Evolutionary conservation across 1,284 basidiomycete genomes (phyloP).

Genomic region (Marasmius fiardii): DNA sequence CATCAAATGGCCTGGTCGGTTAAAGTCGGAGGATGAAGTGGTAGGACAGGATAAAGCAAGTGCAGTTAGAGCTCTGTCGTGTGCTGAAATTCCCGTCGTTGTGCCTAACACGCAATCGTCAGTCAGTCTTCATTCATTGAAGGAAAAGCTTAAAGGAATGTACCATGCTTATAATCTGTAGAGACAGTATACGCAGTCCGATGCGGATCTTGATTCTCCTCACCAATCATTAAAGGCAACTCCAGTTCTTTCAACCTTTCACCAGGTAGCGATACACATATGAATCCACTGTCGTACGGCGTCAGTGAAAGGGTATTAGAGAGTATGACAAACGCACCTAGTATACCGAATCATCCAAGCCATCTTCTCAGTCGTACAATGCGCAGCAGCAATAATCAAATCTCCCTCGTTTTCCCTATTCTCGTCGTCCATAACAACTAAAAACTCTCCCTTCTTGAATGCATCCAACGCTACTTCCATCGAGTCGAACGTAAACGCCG

Average conservation of each 20-base stretch:
- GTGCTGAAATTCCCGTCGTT: constrained; percentile 95
- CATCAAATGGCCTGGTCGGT: constrained; percentile 93
- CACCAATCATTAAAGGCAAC: constrained; percentile 91
- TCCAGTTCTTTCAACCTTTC: constrained; percentile 77
- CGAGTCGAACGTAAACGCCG: constrained; percentile 56
- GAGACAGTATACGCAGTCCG: constrained; percentile 98
- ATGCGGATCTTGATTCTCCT: constrained; percentile 86
- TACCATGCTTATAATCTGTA: constrained; percentile 87
- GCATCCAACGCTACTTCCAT: constrained; percentile 81
- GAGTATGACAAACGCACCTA: constrained; percentile 53
- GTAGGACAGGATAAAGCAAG: constrained; percentile 72
- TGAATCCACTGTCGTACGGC: constrained; percentile 74
- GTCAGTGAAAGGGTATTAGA: constrained; percentile 6
- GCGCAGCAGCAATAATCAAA: constrained; percentile 80
- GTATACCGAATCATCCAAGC: constrained; percentile 98
- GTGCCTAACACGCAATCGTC: constrained; percentile 57
- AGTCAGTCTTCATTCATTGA: not conserved
- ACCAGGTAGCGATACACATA: constrained; percentile 85
- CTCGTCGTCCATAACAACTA: constrained; percentile 96
- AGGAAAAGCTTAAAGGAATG: constrained; percentile 21
- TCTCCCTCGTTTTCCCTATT: constrained; percentile 94
- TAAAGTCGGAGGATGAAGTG: constrained; percentile 73
- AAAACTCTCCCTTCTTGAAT: constrained; percentile 81
- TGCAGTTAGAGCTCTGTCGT: constrained; percentile 88
- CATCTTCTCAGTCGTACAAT: constrained; percentile 94